Evolutionary conservation across 164 flowering plant genomes (phyloP).

Genomic region (Hamamelis virginiana): DNA sequence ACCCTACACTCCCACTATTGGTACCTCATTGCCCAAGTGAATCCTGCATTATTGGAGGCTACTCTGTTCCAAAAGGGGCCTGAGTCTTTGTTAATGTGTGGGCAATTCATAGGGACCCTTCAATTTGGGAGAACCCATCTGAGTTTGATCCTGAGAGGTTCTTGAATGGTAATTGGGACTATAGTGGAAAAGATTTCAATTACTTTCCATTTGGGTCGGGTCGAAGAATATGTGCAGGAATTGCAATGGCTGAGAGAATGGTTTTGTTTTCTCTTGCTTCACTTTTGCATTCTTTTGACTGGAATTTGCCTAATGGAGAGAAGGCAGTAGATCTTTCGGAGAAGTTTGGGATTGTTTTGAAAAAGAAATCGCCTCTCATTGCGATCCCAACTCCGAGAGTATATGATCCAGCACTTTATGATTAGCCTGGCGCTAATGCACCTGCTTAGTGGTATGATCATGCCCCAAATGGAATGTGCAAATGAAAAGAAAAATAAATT

Average conservation of each 20-base stretch:
- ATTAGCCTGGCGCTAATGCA: no score
- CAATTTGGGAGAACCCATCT: conserved; percentile 50
- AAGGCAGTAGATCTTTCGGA: conserved; percentile 46
- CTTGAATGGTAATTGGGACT: conserved; percentile 35
- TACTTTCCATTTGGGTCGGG: conserved; percentile 83
- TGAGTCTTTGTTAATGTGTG: conserved; percentile 61
- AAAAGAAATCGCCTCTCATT: conserved; percentile 47
- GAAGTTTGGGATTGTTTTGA: conserved; percentile 67
- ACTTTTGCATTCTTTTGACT: conserved; percentile 64
- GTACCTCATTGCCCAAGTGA: conserved; percentile 62
- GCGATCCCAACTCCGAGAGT: conserved; percentile 56
- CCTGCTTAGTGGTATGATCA: no score
- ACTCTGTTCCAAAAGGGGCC: conserved; percentile 52
- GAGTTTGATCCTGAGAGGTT: conserved; percentile 68
- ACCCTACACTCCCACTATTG: conserved; percentile 46
- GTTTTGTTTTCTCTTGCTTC: conserved; percentile 46
- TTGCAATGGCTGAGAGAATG: conserved; percentile 66
- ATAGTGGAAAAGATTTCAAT: conserved; percentile 49
- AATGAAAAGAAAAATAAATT: no score
- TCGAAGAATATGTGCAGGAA: conserved; percentile 71
- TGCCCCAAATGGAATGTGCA: no score
- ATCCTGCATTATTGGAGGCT: conserved; percentile 48
- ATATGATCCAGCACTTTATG: conserved; percentile 31
- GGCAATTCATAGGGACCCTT: conserved; percentile 73
- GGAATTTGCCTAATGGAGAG: conserved; percentile 47